Percentiles rank a stretch among this genome's conserved stretches.
phyloP scores from a whole-genome alignment of 2,329 filamentous ascomycete species.

The Aspergillus brunneoviolaceus region DNA sequence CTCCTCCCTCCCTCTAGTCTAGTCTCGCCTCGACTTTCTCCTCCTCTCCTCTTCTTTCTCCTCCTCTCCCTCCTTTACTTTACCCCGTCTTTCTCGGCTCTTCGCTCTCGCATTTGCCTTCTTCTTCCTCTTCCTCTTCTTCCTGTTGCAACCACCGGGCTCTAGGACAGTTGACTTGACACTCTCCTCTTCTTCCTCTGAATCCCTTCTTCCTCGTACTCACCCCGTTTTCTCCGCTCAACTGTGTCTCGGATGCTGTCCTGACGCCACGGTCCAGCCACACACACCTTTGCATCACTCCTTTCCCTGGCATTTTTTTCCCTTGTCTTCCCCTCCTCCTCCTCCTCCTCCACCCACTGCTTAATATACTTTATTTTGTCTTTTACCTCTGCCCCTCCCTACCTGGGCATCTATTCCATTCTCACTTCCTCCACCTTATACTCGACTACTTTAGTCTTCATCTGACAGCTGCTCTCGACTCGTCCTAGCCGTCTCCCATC shows the following conservation, averaged over 20 bases:
- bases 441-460: neutral
- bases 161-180: neutral
- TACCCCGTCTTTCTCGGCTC: conserved; percentile 6
- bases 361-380: neutral
- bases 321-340: neutral
- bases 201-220: neutral
- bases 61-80: conserved; percentile 11
- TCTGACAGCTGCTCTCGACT: neutral
- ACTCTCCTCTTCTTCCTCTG: neutral
- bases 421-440: neutral
- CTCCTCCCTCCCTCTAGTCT: conserved; percentile 8
- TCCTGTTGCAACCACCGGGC: neutral
- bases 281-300: conserved; percentile 11
- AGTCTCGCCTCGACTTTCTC: conserved; percentile 13
- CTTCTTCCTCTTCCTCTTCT: neutral
- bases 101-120: neutral
- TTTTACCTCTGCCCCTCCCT: neutral
- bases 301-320: conserved; percentile 13
- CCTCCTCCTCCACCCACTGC: conserved; percentile 4
- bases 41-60: conserved; percentile 3
- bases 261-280: conserved; percentile 9
- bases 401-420: neutral
- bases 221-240: neutral
- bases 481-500: conserved; percentile 1
- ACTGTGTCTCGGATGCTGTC: neutral